Evolutionary conservation across 2,329 filamentous ascomycete genomes (phyloP), one percentile per base, ranked within the genome.

Genomic region (Pseudogymnoascus sp.): DNA sequence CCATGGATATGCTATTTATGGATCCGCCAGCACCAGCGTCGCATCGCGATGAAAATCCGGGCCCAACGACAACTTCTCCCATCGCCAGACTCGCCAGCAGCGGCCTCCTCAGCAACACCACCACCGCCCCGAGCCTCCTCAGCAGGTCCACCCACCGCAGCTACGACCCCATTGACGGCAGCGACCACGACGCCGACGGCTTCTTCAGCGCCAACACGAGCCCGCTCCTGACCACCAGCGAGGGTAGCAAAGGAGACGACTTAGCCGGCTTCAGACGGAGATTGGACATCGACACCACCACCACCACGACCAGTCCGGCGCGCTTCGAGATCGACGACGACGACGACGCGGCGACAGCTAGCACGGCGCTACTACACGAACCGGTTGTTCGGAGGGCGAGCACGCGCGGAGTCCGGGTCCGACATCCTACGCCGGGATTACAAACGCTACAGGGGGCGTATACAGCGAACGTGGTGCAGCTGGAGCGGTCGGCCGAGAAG

Each of bases 401-500:
- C 55, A 59, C 55, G 11, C 30, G 30, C 9, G 42, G 22, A 14
- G 55, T 59, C 6, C 19, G 33, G 14, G 55, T 85, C 55, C 77
- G 78, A 66, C 85, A 88, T 70, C 85, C 85, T 30, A 80, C 80
- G 2, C 85, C 87, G 61, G 86, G 89, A 70, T 75, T 84, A 58
- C 83, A 83, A 71, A 79, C 80, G 60, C 79, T 85, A 62, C 83
- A 86, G 63, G 84, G 82, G 25, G 84, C 84, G 33, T 86, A 84
- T 71, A 76, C 82, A 16, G 81, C 81, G 71, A 91, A 88, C 76
- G 86, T 92, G 65, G 85, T 87, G 67, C 84, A 86, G 59, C 83
- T 92, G 65, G 89, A 93, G 74, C 86, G 88, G 67, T 87, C 85
- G 9, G 89, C 89, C 58, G 89, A 92, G 74, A 82, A 85, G 66